phyloP scores from a whole-genome alignment of 2,329 filamentous ascomycete species.

The Fusarium nodosum region DNA sequence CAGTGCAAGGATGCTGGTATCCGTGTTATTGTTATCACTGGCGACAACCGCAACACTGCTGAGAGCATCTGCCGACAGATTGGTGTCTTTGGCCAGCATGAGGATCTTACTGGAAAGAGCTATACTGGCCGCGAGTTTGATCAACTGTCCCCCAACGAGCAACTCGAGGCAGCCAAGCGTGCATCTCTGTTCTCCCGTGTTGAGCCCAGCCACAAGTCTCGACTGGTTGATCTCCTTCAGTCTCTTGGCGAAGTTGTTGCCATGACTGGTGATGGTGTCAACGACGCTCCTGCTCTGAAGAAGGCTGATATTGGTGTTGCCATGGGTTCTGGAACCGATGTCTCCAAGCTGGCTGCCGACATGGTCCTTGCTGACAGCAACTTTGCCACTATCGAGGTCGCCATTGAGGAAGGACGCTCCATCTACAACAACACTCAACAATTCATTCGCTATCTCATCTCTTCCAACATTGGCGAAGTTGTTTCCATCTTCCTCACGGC shows the following conservation, averaged over 20 bases:
- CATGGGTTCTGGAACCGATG: slow-evolving; percentile 98
- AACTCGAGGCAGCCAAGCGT: slow-evolving; percentile 84
- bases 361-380: slow-evolving; percentile 99
- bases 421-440: slow-evolving; percentile 99
- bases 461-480: slow-evolving; percentile 98
- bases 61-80: slow-evolving; percentile 98
- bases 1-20: slow-evolving; percentile 95
- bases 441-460: slow-evolving; percentile 99
- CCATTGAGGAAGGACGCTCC: slow-evolving; percentile 95
- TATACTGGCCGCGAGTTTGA: slow-evolving; percentile 97
- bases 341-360: slow-evolving; percentile 94
- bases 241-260: slow-evolving; percentile 94
- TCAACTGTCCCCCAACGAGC: slow-evolving; percentile 79
- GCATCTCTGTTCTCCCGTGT: slow-evolving; percentile 96
- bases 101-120: slow-evolving; percentile 91
- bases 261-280: slow-evolving; percentile 99
- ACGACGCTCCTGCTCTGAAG: slow-evolving; percentile 97
- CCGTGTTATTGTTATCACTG: slow-evolving; percentile 96
- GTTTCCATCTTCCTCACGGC: slow-evolving; percentile 99
- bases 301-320: slow-evolving; percentile 99
- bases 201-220: slow-evolving; percentile 97
- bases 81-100: slow-evolving; percentile 85
- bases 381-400: slow-evolving; percentile 96
- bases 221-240: slow-evolving; percentile 95
- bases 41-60: slow-evolving; percentile 97